Percentiles rank a stretch among this genome's conserved stretches.
These are phyloP conservation scores for Xylaria venustula DNA, from an alignment of 495 filamentous ascomycete species.

Conservation along the genomic window DNA sequence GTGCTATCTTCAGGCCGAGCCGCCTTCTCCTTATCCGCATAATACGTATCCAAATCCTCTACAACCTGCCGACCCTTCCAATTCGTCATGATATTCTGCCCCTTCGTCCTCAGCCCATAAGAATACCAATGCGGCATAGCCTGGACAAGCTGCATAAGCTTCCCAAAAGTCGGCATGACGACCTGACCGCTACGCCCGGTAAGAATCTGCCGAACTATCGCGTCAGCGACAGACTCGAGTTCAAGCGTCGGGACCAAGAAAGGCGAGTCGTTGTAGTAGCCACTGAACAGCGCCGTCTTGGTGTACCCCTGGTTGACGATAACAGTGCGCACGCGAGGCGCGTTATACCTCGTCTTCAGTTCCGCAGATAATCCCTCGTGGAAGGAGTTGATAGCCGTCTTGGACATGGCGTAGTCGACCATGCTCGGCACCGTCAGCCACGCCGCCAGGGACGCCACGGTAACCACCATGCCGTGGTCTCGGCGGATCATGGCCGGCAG, in stretches of 20 bases:
- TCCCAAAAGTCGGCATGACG: slow-evolving; percentile 48
- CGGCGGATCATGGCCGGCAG: slow-evolving; percentile 59
- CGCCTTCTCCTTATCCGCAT: slow-evolving; percentile 33
- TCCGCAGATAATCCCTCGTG: slow-evolving; percentile 70
- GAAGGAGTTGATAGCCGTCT: slow-evolving; percentile 65
- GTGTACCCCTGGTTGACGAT: slow-evolving; percentile 65
- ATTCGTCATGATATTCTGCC: slow-evolving; percentile 41
- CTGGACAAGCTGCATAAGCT: slow-evolving; percentile 30
- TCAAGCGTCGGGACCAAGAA: slow-evolving; percentile 57
- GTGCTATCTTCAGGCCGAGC: slow-evolving; percentile 28
- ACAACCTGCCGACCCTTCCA: slow-evolving; percentile 50
- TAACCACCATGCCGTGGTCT: slow-evolving; percentile 76
- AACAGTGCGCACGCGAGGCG: slow-evolving; percentile 62
- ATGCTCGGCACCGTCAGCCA: slow-evolving; percentile 60
- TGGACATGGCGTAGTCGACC: slow-evolving; percentile 66
- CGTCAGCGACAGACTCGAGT: slow-evolving; percentile 65
- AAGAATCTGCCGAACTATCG: slow-evolving; percentile 58
- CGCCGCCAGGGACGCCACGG: slow-evolving; percentile 62
- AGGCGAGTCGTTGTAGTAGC: slow-evolving; percentile 49
- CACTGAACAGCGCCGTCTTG: slow-evolving; percentile 59
- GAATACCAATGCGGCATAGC: slow-evolving; percentile 49
- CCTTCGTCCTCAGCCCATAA: slow-evolving; percentile 31
- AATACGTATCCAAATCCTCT: slow-evolving; percentile 42
- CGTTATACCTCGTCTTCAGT: slow-evolving; percentile 59
- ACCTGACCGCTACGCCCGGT: slow-evolving; percentile 58